Evolutionary conservation across 2,329 filamentous ascomycete species (phyloP), one percentile per base, ranked within the genome.

Genomic region (Xylariaceae sp.): DNA sequence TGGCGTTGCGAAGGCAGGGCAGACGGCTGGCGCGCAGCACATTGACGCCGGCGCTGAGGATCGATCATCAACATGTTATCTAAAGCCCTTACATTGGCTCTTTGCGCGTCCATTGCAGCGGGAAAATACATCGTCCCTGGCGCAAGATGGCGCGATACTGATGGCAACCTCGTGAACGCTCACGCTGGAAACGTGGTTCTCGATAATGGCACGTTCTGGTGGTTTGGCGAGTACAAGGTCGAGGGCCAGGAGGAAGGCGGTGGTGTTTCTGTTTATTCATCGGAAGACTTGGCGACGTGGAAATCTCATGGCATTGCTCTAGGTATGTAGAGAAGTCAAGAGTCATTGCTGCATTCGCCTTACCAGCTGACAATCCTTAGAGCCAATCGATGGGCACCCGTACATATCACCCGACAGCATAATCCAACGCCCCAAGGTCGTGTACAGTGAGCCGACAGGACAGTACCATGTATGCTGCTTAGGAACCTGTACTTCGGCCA

Each of bases 391-490:
- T 24, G 76, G 70, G 0, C 73, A 81, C 44, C 66, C 69, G 0
- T 75, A 74, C 47, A 76, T 82, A 34, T 72, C 73, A 0, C 71
- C 74, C 0, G 56, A 71, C 3, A 73, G 70, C 48, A 76, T 83
- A 34, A 82, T 83, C 19, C 79, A 82, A 52, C 63, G 79, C 13
- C 79, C 79, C 0, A 83, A 83, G 49, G 79, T 83, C 2, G 69
- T 78, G 1, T 81, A 76, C 49, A 79, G 75, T 48, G 62, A 78
- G 36, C 64, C 64, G 2, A 69, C 72, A 0, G 62, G 67, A 3
- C 67, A 79, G 50, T 83, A 81, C 45, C 76, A 81, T 45, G 75
- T 78, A 62, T 15, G 66, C 43, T 9, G 12, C 18, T 31, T 26
- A 26, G 22, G 11, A 26, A 26, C 6, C 22, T 11, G n/a, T n/a